Evolutionary conservation across 176 grass and related monocot genomes (phyloP).

Genomic region (Bolboschoenus planiculmis): DNA sequence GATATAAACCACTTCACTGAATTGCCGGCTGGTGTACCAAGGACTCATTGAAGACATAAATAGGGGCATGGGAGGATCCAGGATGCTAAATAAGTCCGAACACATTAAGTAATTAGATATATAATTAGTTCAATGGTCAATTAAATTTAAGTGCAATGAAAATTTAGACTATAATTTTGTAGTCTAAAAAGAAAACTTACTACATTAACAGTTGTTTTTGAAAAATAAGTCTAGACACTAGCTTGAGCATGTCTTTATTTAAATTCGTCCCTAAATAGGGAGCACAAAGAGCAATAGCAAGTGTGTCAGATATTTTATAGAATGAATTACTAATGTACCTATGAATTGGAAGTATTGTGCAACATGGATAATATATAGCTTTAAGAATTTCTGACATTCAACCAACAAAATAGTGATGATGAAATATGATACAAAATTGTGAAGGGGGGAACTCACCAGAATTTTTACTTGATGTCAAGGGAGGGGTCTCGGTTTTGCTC

Average conservation of each 20-base stretch:
- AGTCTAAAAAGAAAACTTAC: no score
- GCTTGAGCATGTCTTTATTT: no score
- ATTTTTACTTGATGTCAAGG: constrained; percentile 5
- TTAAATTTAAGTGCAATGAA: no score
- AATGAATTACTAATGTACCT: not conserved
- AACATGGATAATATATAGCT: not conserved
- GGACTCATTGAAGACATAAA: not conserved
- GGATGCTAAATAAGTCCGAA: no score
- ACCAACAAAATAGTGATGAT: not conserved
- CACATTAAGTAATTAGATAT: no score
- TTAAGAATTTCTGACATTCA: not conserved
- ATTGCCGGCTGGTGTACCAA: not conserved
- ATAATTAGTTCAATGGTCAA: no score
- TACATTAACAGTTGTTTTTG: no score
- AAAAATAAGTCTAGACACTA: no score
- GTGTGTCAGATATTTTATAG: not conserved
- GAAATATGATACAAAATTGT: not conserved
- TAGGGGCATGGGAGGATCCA: no score
- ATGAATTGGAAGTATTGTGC: not conserved
- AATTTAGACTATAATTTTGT: no score
- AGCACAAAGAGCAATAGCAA: not conserved
- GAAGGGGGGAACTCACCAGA: not conserved
- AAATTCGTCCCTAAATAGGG: no score
- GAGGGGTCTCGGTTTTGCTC: not conserved
- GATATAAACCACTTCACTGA: not conserved